Evolutionary conservation across 208 protist genomes (phyloP).

Genomic region (Spongospora subterranea): DNA sequence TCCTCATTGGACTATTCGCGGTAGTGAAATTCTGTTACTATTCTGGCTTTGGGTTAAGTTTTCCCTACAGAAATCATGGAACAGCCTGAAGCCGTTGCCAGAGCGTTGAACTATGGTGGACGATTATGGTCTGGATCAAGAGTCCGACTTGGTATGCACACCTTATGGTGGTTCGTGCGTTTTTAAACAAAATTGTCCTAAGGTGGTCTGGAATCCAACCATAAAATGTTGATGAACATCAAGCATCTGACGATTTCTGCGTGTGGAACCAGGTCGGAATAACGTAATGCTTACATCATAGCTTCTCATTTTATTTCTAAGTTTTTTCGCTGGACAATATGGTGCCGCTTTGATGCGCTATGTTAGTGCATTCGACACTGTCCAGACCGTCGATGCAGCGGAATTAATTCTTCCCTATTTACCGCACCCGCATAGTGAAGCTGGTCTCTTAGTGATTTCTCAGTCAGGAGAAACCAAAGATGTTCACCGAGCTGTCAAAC

Average conservation of each 20-base stretch:
- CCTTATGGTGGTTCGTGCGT: too few species aligned
- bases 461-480: slow-evolving; percentile 79
- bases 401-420: slow-evolving; percentile 69
- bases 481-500: slow-evolving; percentile 68
- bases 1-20: slow-evolving; percentile 75
- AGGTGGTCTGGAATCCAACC: slow-evolving; percentile 47
- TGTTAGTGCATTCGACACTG: slow-evolving; percentile 70
- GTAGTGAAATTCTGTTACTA: background rate
- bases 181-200: too few species aligned
- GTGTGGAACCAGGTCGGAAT: slow-evolving; percentile 36
- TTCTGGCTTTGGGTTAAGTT: background rate
- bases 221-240: slow-evolving; percentile 49
- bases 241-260: slow-evolving; percentile 15
- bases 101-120: slow-evolving; percentile 59
- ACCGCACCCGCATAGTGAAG: slow-evolving; percentile 55
- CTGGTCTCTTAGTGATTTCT: slow-evolving; percentile 73
- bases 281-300: background rate
- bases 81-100: slow-evolving; percentile 72
- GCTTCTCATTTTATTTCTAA: background rate
- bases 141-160: slow-evolving; percentile 48
- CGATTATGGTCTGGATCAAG: slow-evolving; percentile 59
- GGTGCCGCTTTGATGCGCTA: slow-evolving; percentile 57
- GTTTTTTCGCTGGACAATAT: slow-evolving; percentile 52
- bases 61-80: slow-evolving; percentile 78
- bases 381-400: slow-evolving; percentile 70